These are phyloP conservation scores for Ogataea saltuana DNA, from an alignment of 805 yeast species.

Conservation along the genomic window DNA sequence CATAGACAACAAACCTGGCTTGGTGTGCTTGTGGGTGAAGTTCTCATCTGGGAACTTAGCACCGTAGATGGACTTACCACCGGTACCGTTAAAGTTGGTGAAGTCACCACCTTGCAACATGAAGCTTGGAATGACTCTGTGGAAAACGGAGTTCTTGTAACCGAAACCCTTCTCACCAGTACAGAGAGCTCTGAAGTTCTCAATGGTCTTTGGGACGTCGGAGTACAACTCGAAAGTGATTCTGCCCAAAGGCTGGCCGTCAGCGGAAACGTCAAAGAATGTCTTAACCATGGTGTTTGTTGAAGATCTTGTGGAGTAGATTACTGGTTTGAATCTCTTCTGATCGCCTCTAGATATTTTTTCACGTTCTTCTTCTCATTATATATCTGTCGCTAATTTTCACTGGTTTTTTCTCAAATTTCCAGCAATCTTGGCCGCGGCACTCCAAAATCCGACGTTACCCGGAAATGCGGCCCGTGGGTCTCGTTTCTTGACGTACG, in stretches of 20 bases:
- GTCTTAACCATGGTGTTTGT: conserved; percentile 31
- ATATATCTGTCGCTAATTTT: conserved; percentile 4
- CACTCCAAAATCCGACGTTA: background rate
- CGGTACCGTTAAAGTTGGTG: conserved; percentile 85
- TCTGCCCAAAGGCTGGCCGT: conserved; percentile 46
- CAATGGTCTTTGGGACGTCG: conserved; percentile 84
- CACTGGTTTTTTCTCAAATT: conserved; percentile 7
- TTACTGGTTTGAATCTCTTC: background rate
- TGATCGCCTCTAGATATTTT: conserved; percentile 1
- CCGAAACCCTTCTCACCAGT: conserved; percentile 96
- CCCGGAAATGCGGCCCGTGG: too few relatives aligned
- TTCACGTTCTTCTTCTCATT: conserved; percentile 1
- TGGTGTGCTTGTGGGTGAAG: conserved; percentile 71
- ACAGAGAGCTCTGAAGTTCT: conserved; percentile 77
- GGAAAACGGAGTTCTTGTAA: conserved; percentile 84
- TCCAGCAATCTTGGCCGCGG: conserved; percentile 8
- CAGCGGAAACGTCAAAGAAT: conserved; percentile 45
- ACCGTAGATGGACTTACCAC: conserved; percentile 89
- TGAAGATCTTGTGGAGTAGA: background rate
- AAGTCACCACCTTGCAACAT: conserved; percentile 97
- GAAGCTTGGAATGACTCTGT: conserved; percentile 95
- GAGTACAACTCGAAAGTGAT: conserved; percentile 85
- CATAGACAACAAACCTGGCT: conserved; percentile 84
- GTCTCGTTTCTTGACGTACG: too few relatives aligned
- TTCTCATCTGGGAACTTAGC: conserved; percentile 60